A percentile compares a stretch with the other conserved stretches of the same genome.
Evolutionary conservation across 306 rosid genomes (phyloP).

Genomic region (Abrus pulchellus): DNA sequence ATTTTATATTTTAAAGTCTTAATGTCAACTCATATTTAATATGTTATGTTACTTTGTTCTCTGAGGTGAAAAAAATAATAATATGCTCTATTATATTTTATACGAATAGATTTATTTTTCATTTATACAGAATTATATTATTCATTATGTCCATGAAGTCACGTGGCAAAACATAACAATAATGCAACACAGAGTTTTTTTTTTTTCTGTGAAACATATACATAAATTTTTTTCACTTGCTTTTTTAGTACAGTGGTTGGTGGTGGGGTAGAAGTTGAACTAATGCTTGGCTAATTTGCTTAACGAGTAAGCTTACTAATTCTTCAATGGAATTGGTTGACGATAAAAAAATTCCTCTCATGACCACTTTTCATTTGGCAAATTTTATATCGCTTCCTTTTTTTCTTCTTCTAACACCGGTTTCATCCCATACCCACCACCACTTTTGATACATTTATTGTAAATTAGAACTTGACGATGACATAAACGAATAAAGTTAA

Average conservation of each 20-base stretch:
- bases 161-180: not conserved
- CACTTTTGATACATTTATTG: slow-evolving; percentile 18
- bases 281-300: not conserved
- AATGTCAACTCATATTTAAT: too few species aligned
- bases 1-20: too few species aligned
- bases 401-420: slow-evolving; percentile 12
- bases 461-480: slow-evolving; percentile 38
- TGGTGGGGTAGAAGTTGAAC: slow-evolving; percentile 1
- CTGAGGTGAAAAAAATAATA: too few species aligned
- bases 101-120: too few species aligned
- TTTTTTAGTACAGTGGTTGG: slow-evolving; percentile 1
- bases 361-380: slow-evolving; percentile 40
- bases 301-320: slow-evolving; percentile 26
- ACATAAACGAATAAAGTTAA: slow-evolving; percentile 29
- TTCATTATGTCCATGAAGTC: too few species aligned
- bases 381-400: not conserved
- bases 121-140: too few species aligned
- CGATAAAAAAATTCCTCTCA: slow-evolving; percentile 15
- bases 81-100: too few species aligned
- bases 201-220: not conserved
- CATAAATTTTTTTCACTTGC: not conserved
- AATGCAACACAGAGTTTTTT: slow-evolving; percentile 7
- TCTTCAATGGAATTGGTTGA: slow-evolving; percentile 2
- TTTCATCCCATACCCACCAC: slow-evolving; percentile 34
- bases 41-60: too few species aligned